Base-by-base conservation (phyloP, 2,329 filamentous ascomycete species). In the Exophiala xenobiotica region DNA sequence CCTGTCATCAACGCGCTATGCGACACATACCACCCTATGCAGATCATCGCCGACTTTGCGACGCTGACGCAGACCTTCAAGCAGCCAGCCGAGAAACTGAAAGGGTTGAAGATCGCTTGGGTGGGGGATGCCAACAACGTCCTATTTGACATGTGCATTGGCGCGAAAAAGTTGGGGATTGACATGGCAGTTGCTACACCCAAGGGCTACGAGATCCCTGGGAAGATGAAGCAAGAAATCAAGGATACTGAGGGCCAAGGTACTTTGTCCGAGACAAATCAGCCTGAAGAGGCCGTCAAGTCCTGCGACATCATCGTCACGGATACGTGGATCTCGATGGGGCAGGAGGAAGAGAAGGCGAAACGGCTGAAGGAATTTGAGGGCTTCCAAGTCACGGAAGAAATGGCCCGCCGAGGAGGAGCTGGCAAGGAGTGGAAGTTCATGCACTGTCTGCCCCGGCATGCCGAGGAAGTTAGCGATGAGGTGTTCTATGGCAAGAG, bases 321-420 rank as follows among this genome's bases (percentile, higher is more conserved):
- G 1, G 93, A 99, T 66, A 99, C 93, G 1, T 99, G 93, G 93
- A 82, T 99, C 24, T 95, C 90, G 1, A 99, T 99, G 93, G 93
- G 93, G 40, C 92, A 97, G 71, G 93, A 99, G 70, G 82, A 82
- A 50, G 93, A 99, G 71, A 78, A 83, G 31, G 78, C 84, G 61
- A 86, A 87, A 76, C 79, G 89, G 44, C 68, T 96, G 54, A 81
- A 85, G 65, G 90, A 84, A 2, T 99, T 99, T 68, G 79, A 80
- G 23, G 91, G 92, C 11, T 99, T 91, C 72, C 92, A 96, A 68
- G 87, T 99, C 65, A 96, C 92, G 2, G 81, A 85, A 41, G 88
- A 93, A 37, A 76, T 99, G 61, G 92, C 90, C 1, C 81, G 85
- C 70, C 79, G 85, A 43, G 91, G 90, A 37, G 91, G 90, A 16